phyloP scores from a whole-genome alignment of 1,284 basidiomycete genomes.

The Puccinia triticina region DNA sequence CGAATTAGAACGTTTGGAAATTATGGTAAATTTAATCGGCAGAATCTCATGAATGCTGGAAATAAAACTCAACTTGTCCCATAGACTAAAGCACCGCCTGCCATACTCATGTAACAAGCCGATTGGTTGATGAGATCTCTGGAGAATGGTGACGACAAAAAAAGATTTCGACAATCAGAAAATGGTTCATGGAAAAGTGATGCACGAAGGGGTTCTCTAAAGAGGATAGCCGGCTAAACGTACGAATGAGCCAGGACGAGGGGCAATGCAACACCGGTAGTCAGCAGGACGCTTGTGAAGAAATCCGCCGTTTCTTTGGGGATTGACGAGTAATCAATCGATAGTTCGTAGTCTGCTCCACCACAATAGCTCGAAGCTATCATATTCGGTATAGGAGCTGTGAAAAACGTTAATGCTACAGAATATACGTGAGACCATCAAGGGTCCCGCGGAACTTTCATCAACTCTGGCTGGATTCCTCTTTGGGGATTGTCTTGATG shows the following conservation, averaged over 20 bases:
- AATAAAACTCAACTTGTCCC: slow-evolving; percentile 88
- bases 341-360: slow-evolving; percentile 65
- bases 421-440: slow-evolving; percentile 25
- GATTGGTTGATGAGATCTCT: slow-evolving; percentile 73
- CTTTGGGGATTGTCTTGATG: neutral
- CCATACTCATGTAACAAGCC: slow-evolving; percentile 90
- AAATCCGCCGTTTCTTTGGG: slow-evolving; percentile 91
- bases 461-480: neutral
- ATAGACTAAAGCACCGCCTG: slow-evolving; percentile 91
- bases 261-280: slow-evolving; percentile 87
- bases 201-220: no score
- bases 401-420: slow-evolving; percentile 86
- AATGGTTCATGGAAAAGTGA: neutral
- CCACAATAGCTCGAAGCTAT: slow-evolving; percentile 64
- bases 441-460: no score
- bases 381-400: slow-evolving; percentile 93
- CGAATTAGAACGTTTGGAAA: no score
- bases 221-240: neutral
- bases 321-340: slow-evolving; percentile 71
- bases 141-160: neutral
- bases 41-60: slow-evolving; percentile 1
- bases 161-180: neutral
- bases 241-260: slow-evolving; percentile 86
- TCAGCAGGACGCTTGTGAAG: slow-evolving; percentile 84
- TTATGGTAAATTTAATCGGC: neutral